Evolutionary conservation across 345 rosid genomes (phyloP), one percentile per base, ranked within the genome.

Genomic region (Eucalyptus tenuipes): DNA sequence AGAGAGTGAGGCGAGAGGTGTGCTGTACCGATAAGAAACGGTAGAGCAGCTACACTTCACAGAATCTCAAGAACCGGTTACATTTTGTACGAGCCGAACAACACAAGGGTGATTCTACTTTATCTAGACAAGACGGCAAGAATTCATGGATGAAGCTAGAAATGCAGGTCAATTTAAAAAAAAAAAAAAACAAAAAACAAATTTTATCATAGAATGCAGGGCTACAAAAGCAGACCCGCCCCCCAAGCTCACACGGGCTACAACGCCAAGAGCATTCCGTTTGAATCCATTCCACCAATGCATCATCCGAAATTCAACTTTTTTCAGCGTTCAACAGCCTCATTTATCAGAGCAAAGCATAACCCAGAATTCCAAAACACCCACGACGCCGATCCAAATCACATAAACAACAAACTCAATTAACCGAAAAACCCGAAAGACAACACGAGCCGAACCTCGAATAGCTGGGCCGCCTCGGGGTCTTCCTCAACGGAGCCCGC

Each of bases 391-490:
- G 61, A 33, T 86, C 29, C 14, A 13, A 49, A 29, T 86, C 6
- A 86, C 47, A 49, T 22, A 52, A 10, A 42, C 27, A 64, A 11
- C 37, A 18, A 52, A 52, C 84, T 33, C 33, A 27, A 27, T 40
- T 0, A 87, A 37, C 13, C 42, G 10, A 88, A 7, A 12, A 53
- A 16, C 42, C 1, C 24, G 31, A 40, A 18, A 53, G n/a, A 29
- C 22, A 10, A 53, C 40, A 27, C 47, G 89, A 90, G 81, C 88
- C 6, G 85, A 84, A 93, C 97, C 96, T 94, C 95, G 89, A 95
- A 95, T 9, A 96, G 87, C 90, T 86, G 93, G 89, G 91, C 90
- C 22, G 98, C 91, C 85, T 93, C 94, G 22, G 90, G 91, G 88
- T 95, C 93, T 92, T 94, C 95, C 42, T 92, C 95, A 53, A 31